Base-by-base conservation (phyloP, 371 early-diverging fungal genomes). In the Blyttiomyces sp. region DNA sequence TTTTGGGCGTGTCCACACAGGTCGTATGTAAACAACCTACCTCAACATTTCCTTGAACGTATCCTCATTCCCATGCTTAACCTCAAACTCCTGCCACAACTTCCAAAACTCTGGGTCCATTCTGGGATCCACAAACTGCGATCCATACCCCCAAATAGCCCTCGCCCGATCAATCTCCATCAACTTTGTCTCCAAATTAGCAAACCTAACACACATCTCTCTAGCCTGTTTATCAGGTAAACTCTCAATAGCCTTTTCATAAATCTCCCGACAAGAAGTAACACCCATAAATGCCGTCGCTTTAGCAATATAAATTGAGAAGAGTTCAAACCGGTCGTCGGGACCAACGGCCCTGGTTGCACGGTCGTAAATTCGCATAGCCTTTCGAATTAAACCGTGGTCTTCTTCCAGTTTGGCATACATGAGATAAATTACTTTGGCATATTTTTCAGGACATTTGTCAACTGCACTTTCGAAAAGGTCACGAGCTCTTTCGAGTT, bases 41-140 rank as follows among this genome's bases (percentile, higher is more conserved):
- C 80, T 83, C 42, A 98, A 79, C 96, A 95, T 95, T 65, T 97
- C 97, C 74, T 92, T 94, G 76, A 94, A 97, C 4, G 97, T 94
- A 56, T 96, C 96, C 73, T 98, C 97, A 71, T 93, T 95, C 48
- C 98, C 98, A 67, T 92, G 91, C 65, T 88, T 84, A 19, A 95
- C 94, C 78, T 98, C 98, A 72, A 97, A 98, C 55, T 92, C 90
- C 57, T 93, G 89, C 98, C 98, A 98, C 45, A 70, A 74, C 59
- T 87, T 79, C 98, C 98, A 97, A 65, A 89, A 93, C 34, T 66
- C 76, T 52, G 69, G 82, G 65, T 69, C 84, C 76, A 80, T 82
- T 54, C 90, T 80, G 35, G 96, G 96, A 72, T 95, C 93, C 51
- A 86, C 86, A 68, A 96, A 84, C 72, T 93, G 94, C 6, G 88